Base-by-base conservation (phyloP, 1,139 yeast genomes). In the Saccharomycopsis crataegensis region DNA sequence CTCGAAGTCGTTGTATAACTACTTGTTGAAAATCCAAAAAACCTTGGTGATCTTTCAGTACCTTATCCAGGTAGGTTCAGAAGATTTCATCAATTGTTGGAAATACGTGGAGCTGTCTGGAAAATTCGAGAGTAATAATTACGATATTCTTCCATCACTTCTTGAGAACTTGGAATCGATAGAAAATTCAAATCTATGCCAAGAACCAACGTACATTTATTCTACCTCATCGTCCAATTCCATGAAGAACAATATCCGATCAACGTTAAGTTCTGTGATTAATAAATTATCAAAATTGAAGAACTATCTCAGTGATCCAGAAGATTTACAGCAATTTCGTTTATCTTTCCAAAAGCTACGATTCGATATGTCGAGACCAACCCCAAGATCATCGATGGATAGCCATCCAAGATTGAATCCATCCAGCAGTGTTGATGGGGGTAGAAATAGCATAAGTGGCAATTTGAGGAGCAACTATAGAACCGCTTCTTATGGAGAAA, bases 41-140 rank as follows among this genome's bases (percentile, higher is more conserved):
- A 49, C 58, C 2, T 37, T 54, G 28, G 52, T 53, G 14, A 56
- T 56, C 14, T 56, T 56, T 28, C 58, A 56, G 46, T 56, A 53
- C 45, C 36, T 56, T 8, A 16, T 56, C 3, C 58, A 56, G 32
- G 57, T 54, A 2, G 58, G 58, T 6, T 54, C 57, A n/a, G 58
- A 56, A 47, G 57, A 54, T 14, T 56, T 56, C 38, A 46, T 56
- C 7, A 45, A 43, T 11, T 40, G n/a, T 14, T 56, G 58, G 58
- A 43, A 48, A 41, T 12, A 32, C 33, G 8, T n/a, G 17, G 53
- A 36, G 14, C 28, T 22, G 28, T 11, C 11, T 36, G 11, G 11
- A n/a, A 2, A 2, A 36, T 11, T 36, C n/a, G 4, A 17, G 17
- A 43, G 14, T 43, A 16, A 11, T 8, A 36, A 47, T 9, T 37